A percentile compares a stretch with the other conserved stretches of the same genome.
phyloP scores from a whole-genome alignment of 2,329 filamentous ascomycete genomes.

The Verticillium albo-atrum region DNA sequence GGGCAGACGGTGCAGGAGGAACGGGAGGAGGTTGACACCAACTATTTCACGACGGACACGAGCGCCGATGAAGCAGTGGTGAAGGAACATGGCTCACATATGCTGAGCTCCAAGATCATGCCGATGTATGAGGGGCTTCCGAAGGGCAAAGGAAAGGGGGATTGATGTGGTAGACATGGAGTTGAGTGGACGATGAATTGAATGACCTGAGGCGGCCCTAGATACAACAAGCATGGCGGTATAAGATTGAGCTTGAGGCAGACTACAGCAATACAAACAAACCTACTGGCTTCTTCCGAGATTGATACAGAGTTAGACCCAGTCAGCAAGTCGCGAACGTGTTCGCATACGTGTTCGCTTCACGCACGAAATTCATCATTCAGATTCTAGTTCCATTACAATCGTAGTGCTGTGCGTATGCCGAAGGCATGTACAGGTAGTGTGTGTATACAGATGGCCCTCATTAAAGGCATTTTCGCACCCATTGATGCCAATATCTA shows the following conservation, averaged over 20 bases:
- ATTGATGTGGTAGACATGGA: neutral
- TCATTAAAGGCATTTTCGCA: neutral
- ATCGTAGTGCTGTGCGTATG: neutral
- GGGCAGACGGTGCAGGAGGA: constrained; percentile 32
- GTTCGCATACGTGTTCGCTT: no score
- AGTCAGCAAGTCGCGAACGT: no score
- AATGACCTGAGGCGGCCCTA: no score
- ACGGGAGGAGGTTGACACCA: constrained; percentile 16
- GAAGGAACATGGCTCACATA: constrained; percentile 7
- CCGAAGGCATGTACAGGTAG: neutral
- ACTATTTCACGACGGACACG: neutral
- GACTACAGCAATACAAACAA: no score
- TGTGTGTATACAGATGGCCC: neutral
- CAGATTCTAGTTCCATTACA: neutral
- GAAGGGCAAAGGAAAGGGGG: neutral
- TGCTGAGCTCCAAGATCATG: constrained; percentile 11
- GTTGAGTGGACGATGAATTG: no score
- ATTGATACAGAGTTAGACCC: no score
- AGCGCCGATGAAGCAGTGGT: neutral
- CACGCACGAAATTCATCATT: neutral
- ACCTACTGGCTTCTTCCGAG: no score
- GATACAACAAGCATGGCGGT: no score
- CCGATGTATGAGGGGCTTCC: constrained; percentile 1
- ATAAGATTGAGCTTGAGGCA: neutral
- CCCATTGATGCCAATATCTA: neutral